A percentile compares a stretch with the other conserved stretches of the same genome.
phyloP scores from a whole-genome alignment of 495 filamentous ascomycete genomes.

The Trichoderma orchidacearum region DNA sequence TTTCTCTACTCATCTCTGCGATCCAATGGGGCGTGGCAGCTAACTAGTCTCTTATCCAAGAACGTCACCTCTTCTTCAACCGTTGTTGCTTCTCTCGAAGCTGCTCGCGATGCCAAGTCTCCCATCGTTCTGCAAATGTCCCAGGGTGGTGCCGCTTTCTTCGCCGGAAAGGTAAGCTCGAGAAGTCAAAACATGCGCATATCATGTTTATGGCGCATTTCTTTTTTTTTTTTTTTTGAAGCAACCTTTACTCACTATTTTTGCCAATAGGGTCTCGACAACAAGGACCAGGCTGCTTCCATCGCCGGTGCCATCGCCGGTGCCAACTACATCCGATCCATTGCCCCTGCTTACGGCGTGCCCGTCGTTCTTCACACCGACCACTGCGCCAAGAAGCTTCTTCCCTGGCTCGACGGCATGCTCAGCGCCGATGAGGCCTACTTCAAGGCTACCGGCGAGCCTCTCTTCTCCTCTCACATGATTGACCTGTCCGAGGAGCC shows the following conservation, averaged over 20 bases:
- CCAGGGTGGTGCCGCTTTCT: conserved; percentile 90
- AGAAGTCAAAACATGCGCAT: neutral
- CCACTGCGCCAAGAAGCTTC: conserved; percentile 84
- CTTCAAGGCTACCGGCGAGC: conserved; percentile 84
- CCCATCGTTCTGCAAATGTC: conserved; percentile 86
- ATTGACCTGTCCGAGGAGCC: conserved; percentile 88
- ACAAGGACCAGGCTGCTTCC: conserved; percentile 74
- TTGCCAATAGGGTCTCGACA: conserved; percentile 52
- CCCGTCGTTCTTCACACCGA: conserved; percentile 89
- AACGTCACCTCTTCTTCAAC: conserved; percentile 91
- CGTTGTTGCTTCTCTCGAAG: conserved; percentile 78
- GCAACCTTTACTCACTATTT: no score
- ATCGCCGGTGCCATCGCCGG: conserved; percentile 77
- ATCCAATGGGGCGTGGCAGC: neutral
- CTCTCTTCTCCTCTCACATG: conserved; percentile 94
- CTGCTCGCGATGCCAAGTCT: conserved; percentile 74
- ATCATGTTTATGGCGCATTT: neutral
- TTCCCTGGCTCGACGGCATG: conserved; percentile 95
- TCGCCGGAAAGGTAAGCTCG: conserved; percentile 63
- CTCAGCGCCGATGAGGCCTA: conserved; percentile 80
- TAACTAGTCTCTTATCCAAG: conserved; percentile 8
- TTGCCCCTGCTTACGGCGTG: conserved; percentile 79
- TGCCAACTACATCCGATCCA: conserved; percentile 82
- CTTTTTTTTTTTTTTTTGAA: no score
- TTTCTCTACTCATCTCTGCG: conserved; percentile 5